These are phyloP conservation scores for Suillus ampliporus DNA, from an alignment of 768 basidiomycete genomes.

Conservation along the genomic window DNA sequence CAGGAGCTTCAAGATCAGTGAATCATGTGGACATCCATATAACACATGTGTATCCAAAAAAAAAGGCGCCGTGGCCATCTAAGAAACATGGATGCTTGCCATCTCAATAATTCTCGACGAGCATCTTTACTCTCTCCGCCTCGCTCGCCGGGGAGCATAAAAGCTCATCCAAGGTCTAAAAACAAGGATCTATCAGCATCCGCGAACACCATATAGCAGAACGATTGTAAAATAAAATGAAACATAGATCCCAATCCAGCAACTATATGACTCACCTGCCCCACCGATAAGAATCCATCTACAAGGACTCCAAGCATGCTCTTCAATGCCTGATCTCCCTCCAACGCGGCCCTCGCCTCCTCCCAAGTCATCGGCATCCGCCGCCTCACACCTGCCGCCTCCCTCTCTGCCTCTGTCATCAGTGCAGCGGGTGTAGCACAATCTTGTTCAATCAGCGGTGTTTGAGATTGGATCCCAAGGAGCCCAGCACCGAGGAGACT, in stretches of 20 bases:
- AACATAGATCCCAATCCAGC: background rate
- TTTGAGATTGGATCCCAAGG: conserved; percentile 49
- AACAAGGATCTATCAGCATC: background rate
- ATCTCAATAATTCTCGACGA: background rate
- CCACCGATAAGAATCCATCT: conserved; percentile 51
- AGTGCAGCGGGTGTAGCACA: conserved; percentile 44
- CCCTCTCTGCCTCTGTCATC: conserved; percentile 52
- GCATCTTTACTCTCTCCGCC: background rate
- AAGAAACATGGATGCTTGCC: background rate
- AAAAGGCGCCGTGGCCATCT: too few relatives aligned
- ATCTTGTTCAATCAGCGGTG: conserved; percentile 45
- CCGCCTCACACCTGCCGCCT: conserved; percentile 50
- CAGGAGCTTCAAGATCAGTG: too few relatives aligned
- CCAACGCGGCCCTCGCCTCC: conserved; percentile 51
- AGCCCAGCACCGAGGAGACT: conserved; percentile 60
- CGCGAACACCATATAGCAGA: background rate
- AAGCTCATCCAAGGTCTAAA: background rate
- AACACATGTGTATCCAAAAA: background rate
- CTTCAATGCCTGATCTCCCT: conserved; percentile 42
- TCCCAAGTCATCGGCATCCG: conserved; percentile 56
- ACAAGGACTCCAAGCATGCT: conserved; percentile 52
- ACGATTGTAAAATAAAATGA: background rate
- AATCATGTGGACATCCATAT: background rate
- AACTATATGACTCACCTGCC: conserved; percentile 46
- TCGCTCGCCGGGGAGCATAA: background rate